Conservation (phyloP, 2,329 filamentous ascomycete genomes). For the Sphaerostilbella broomeana region DNA sequence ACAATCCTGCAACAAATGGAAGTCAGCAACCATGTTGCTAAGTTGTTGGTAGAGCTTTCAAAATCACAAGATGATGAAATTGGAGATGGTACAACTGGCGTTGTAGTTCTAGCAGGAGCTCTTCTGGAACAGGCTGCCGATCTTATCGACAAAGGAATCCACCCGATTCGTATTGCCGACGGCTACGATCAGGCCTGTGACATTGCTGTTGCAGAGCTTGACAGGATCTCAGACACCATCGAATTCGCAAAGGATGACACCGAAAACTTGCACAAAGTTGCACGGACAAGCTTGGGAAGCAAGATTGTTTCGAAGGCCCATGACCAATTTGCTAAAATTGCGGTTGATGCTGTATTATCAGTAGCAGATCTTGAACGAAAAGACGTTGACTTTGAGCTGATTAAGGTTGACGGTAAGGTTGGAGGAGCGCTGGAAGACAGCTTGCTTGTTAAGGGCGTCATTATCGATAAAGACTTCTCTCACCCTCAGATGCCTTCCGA, state of each 20-base stretch:
- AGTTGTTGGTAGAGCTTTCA: constrained; percentile 91
- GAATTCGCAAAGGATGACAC: constrained; percentile 76
- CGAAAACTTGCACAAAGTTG: constrained; percentile 85
- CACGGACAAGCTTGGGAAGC: constrained; percentile 90
- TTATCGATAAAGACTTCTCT: constrained; percentile 99
- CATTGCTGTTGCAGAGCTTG: constrained; percentile 86
- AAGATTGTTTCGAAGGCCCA: constrained; percentile 99
- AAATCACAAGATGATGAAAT: constrained; percentile 99
- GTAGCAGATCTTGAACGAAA: constrained; percentile 93
- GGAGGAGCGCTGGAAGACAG: constrained; percentile 91
- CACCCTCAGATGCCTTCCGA: constrained; percentile 98
- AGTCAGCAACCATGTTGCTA: constrained; percentile 96
- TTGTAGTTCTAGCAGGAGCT: constrained; percentile 91
- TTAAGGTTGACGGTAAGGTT: constrained; percentile 98
- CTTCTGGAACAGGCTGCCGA: constrained; percentile 94
- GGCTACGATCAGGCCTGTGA: constrained; percentile 97
- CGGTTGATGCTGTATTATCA: constrained; percentile 91
- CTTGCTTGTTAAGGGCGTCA: constrained; percentile 91
- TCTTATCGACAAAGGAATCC: constrained; percentile 98
- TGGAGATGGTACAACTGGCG: constrained; percentile 94
- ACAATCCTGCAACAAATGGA: constrained; percentile 99
- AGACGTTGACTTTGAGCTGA: constrained; percentile 97
- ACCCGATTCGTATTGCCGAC: constrained; percentile 96
- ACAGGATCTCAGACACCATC: constrained; percentile 87
- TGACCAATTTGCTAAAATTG: constrained; percentile 96